phyloP scores from a whole-genome alignment of 2,329 filamentous ascomycete genomes.

The Colletotrichum scovillei region DNA sequence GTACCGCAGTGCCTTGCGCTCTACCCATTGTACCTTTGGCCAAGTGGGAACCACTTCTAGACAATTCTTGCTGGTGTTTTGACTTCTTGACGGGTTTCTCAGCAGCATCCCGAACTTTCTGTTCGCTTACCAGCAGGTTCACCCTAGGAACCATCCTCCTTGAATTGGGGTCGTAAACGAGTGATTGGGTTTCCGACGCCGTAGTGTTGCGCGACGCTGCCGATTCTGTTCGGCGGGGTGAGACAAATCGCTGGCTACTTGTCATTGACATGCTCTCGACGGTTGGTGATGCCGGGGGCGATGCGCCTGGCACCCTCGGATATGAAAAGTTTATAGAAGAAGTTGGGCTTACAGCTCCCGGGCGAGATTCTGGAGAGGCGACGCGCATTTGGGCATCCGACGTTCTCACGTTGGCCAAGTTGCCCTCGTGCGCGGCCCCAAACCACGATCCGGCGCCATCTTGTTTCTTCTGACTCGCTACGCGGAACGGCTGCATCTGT shows the following conservation, averaged over 20 bases:
- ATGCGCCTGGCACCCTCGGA: slow-evolving; percentile 58
- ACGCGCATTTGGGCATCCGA: slow-evolving; percentile 55
- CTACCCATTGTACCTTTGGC: slow-evolving; percentile 65
- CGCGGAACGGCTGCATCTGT: slow-evolving; percentile 60
- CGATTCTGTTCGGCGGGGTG: slow-evolving; percentile 41
- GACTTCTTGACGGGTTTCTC: slow-evolving; percentile 51
- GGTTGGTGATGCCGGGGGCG: slow-evolving; percentile 49
- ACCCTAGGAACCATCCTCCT: slow-evolving; percentile 68
- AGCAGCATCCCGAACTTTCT: slow-evolving; percentile 51
- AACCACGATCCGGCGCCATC: slow-evolving; percentile 61
- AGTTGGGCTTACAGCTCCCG: slow-evolving; percentile 59
- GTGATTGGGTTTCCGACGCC: slow-evolving; percentile 48
- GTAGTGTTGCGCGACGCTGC: slow-evolving; percentile 40
- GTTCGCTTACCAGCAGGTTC: slow-evolving; percentile 56
- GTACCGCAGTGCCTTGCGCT: slow-evolving; percentile 60
- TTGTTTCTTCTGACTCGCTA: slow-evolving; percentile 64
- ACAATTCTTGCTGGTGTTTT: slow-evolving; percentile 44
- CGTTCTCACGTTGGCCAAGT: slow-evolving; percentile 57
- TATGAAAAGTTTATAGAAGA: slow-evolving; percentile 71
- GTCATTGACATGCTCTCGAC: slow-evolving; percentile 36
- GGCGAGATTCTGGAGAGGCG: slow-evolving; percentile 47
- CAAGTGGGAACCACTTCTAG: slow-evolving; percentile 57
- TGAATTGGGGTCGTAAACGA: slow-evolving; percentile 76
- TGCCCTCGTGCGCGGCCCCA: slow-evolving; percentile 54
- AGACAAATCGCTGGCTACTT: slow-evolving; percentile 37